Evolutionary conservation across 176 grass and related monocot species (phyloP), one percentile per base, ranked within the genome.

Genomic region (Musa beccarii): DNA sequence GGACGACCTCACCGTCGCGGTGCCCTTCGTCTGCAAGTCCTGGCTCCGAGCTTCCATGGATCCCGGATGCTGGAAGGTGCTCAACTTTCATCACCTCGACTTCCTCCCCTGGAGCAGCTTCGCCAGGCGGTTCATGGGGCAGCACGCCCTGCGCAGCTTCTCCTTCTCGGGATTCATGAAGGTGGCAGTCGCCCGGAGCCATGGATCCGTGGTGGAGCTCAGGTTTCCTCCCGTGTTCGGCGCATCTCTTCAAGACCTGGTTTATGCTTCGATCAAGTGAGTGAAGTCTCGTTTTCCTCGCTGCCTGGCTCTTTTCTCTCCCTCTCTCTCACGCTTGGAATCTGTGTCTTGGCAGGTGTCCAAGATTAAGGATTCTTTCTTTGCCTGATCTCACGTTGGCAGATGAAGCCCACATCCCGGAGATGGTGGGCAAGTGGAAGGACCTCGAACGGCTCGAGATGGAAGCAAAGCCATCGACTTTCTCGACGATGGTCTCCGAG

Each of bases 101-200:
- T 96, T 96, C 84, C 88, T 87, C 86, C 88, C 92, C 3, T 91
- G 86, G 86, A 67, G 15, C 3, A 0, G 80, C 0, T 89, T 96
- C 65, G 84, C 92, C 0, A 63, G 56, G 21, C 81, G 80, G 29
- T 88, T 86, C 83, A n/a, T 54, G 11, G 51, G 16, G 54, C 52
- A 72, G 16, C 85, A 83, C 29, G 3, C 29, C 75, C 83, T 63
- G 79, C 78, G 84, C 50, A 0, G 3, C 0, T 65, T 78, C 19
- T 96, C 89, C 86, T 2, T 85, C 81, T 73, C 86, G 0, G 86
- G 92, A 0, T 81, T 89, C 83, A 81, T 96, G 72, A 17, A 24
- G 54, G 59, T 96, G 63, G 89, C 86, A 78, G 59, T 81, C 29
- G 21, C 77, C 0, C 86, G 86, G 20, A 79, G 79, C 14, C 15